Evolutionary conservation across 2,329 filamentous ascomycete genomes (phyloP).

Genomic region (Trichophyton rubrum): DNA sequence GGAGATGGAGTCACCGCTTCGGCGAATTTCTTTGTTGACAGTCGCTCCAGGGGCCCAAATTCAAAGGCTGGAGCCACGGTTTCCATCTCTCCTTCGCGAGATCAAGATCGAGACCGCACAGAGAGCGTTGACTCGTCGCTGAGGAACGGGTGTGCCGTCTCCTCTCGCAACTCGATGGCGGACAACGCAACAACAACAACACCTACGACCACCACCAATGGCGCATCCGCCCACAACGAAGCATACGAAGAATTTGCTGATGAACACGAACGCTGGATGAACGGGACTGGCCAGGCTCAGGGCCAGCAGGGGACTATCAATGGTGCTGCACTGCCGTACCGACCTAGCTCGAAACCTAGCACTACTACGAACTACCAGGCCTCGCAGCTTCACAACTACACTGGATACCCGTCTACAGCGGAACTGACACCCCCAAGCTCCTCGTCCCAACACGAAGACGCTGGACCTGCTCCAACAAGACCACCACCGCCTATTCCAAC

Average conservation of each 20-base stretch:
- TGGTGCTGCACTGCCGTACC: background rate
- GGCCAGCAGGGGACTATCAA: background rate
- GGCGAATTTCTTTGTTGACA: slow-evolving; percentile 29
- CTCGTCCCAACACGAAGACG: background rate
- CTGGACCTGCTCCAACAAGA: slow-evolving; percentile 1
- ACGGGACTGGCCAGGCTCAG: background rate
- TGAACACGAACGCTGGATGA: background rate
- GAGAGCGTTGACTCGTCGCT: slow-evolving; percentile 10
- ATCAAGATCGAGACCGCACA: background rate
- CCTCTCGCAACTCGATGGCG: background rate
- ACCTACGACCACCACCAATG: too few species aligned
- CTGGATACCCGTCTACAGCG: background rate
- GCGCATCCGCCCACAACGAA: background rate
- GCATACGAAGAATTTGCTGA: background rate
- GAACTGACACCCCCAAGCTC: background rate
- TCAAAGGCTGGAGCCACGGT: slow-evolving; percentile 28
- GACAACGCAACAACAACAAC: background rate
- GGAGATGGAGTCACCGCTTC: slow-evolving; percentile 26
- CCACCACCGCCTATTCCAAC: background rate
- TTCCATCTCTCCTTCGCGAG: background rate
- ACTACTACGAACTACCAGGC: background rate
- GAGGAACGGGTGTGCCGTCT: slow-evolving; percentile 6
- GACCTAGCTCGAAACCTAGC: background rate
- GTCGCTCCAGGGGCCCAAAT: slow-evolving; percentile 38
- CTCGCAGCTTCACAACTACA: background rate